These are phyloP conservation scores for Penicillium odoratum DNA, from an alignment of 495 filamentous ascomycete species.

Conservation along the genomic window DNA sequence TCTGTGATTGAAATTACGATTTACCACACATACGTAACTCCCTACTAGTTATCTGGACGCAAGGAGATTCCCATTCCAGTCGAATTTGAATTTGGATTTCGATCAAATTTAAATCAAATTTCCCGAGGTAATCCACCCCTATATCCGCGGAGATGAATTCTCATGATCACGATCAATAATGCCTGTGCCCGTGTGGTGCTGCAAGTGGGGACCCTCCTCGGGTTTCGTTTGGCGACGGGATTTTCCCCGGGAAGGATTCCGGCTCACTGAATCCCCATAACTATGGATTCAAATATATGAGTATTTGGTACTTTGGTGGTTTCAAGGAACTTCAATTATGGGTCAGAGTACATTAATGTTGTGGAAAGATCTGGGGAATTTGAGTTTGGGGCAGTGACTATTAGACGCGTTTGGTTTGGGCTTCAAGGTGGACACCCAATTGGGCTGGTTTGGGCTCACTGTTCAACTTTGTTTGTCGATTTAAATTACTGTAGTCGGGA, in stretches of 20 bases:
- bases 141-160: neutral
- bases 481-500: neutral
- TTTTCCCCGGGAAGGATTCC: neutral
- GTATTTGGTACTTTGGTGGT: no score
- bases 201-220: constrained; percentile 5
- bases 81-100: no score
- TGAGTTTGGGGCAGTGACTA: neutral
- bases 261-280: no score
- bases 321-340: neutral
- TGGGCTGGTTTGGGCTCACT: neutral
- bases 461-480: neutral
- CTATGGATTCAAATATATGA: no score
- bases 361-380: neutral
- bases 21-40: neutral
- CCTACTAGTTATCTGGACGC: neutral
- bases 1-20: neutral
- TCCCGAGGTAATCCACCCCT: neutral
- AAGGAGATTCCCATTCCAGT: neutral
- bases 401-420: neutral
- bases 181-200: neutral
- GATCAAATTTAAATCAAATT: no score
- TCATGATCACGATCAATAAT: constrained; percentile 5
- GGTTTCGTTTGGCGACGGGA: constrained; percentile 4
- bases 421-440: neutral
- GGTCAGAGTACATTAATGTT: neutral